These are phyloP conservation scores for Tephrocybe sp. DNA, from an alignment of 768 basidiomycete genomes.

Conservation along the genomic window DNA sequence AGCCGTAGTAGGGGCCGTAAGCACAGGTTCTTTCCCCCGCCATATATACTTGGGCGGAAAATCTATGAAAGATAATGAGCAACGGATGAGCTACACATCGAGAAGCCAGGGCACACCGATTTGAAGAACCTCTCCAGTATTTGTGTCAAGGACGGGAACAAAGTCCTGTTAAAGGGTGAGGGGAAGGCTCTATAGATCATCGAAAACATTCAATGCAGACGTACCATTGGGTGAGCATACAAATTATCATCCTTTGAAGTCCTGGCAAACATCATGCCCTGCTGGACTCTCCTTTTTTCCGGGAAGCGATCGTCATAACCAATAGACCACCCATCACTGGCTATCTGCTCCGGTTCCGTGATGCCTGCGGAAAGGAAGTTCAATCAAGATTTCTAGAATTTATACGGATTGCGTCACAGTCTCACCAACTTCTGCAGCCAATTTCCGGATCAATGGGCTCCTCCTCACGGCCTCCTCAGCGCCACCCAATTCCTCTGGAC, in stretches of 20 bases:
- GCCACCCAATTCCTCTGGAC: no score
- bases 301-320: conserved; percentile 90
- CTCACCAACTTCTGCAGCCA: no score
- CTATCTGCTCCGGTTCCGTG: conserved; percentile 64
- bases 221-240: conserved; percentile 85
- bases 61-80: no score
- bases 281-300: conserved; percentile 64
- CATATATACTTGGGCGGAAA: no score
- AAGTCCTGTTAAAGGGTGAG: conserved; percentile 53
- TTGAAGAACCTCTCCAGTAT: conserved; percentile 71
- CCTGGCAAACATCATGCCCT: conserved; percentile 76
- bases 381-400: not conserved
- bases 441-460: no score
- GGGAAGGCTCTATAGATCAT: conserved; percentile 11
- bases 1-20: conserved; percentile 38
- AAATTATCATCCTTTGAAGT: conserved; percentile 78
- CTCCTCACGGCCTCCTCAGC: no score
- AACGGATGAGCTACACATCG: conserved; percentile 26
- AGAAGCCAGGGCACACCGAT: conserved; percentile 44
- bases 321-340: conserved; percentile 86
- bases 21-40: conserved; percentile 13
- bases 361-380: conserved; percentile 44
- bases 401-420: no score
- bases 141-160: conserved; percentile 69
- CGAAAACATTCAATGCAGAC: conserved; percentile 2